Evolutionary conservation across 78 protist genomes (phyloP).

Genomic region (Dictyostelium capitatum): DNA sequence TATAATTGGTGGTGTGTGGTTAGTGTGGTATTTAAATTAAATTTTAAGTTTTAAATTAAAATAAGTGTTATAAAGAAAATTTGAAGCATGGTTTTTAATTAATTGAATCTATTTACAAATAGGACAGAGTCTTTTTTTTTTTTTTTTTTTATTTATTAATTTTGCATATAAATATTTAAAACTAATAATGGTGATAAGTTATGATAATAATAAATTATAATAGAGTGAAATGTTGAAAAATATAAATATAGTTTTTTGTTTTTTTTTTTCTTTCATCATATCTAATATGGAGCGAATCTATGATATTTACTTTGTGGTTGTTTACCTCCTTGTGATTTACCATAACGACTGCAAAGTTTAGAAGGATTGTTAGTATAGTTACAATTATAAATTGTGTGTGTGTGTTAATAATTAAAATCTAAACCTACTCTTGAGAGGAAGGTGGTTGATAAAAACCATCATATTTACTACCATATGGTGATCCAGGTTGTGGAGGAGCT

Average conservation of each 20-base stretch:
- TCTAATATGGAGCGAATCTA: constrained; percentile 48
- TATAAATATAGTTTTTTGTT: constrained; percentile 11
- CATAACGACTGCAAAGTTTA: background rate
- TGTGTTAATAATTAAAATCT: background rate
- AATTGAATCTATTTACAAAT: no score
- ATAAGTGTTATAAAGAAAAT: no score
- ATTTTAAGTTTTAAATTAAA: no score
- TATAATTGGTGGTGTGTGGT: no score
- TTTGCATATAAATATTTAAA: background rate
- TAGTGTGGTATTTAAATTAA: no score
- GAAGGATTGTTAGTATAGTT: background rate
- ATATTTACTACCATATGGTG: constrained; percentile 13
- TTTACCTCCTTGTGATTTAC: background rate
- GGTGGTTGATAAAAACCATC: constrained; percentile 39
- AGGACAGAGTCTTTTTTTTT: no score
- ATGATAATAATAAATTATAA: background rate
- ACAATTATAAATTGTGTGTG: no score
- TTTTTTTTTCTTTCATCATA: background rate
- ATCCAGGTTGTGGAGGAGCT: background rate
- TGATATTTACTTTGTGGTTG: constrained; percentile 17
- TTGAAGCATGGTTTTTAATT: no score
- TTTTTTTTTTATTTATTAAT: constrained; percentile 5
- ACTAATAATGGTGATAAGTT: background rate
- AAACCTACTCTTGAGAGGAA: constrained; percentile 15
- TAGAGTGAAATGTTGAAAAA: background rate